phyloP scores from a whole-genome alignment of 2,329 filamentous ascomycete species.

The Thelonectria olida region DNA sequence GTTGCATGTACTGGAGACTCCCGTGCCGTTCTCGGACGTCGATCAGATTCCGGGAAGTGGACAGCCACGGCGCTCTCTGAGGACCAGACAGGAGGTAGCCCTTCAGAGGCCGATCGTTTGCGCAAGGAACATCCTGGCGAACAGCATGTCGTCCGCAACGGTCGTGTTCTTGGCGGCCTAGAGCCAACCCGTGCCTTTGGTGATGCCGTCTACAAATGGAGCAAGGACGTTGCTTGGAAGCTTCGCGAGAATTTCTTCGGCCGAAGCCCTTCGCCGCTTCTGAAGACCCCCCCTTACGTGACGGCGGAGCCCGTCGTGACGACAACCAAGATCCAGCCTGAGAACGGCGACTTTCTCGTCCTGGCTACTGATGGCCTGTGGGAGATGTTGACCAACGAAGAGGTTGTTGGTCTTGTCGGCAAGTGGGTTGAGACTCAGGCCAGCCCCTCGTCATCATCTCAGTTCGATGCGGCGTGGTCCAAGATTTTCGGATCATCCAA shows the following conservation, averaged over 20 bases:
- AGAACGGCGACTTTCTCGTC: slow-evolving; percentile 93
- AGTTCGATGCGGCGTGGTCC: slow-evolving; percentile 76
- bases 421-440: slow-evolving; percentile 92
- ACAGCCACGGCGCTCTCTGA: slow-evolving; percentile 87
- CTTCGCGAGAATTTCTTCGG: slow-evolving; percentile 90
- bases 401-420: slow-evolving; percentile 94
- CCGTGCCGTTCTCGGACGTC: slow-evolving; percentile 89
- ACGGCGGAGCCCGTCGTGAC: slow-evolving; percentile 96
- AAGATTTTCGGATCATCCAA: slow-evolving; percentile 64
- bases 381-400: slow-evolving; percentile 99
- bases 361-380: slow-evolving; percentile 96
- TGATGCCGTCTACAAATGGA: slow-evolving; percentile 98
- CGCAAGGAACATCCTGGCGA: slow-evolving; percentile 90
- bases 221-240: slow-evolving; percentile 81
- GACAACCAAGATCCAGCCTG: slow-evolving; percentile 88
- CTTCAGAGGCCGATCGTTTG: slow-evolving; percentile 83
- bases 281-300: slow-evolving; percentile 95
- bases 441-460: slow-evolving; percentile 61
- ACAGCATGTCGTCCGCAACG: slow-evolving; percentile 85
- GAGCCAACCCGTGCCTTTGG: slow-evolving; percentile 96
- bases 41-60: slow-evolving; percentile 86
- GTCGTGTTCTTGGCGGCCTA: slow-evolving; percentile 88
- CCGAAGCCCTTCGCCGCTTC: slow-evolving; percentile 75
- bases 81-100: slow-evolving; percentile 92
- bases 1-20: slow-evolving; percentile 97